Evolutionary conservation across 441 rosid species (phyloP).

Genomic region (Iberis amara): DNA sequence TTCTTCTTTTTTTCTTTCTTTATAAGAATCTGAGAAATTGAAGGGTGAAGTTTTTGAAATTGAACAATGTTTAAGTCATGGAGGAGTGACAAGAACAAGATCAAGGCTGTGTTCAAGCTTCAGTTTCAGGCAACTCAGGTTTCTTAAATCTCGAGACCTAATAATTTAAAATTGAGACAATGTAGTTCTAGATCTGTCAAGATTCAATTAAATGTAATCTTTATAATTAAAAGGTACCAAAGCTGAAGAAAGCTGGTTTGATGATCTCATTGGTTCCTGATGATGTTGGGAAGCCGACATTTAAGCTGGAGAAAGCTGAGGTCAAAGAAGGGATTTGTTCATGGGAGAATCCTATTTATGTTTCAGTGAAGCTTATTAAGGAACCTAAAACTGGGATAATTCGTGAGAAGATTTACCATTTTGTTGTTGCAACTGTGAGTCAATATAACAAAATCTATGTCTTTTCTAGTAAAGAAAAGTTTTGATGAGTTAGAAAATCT

Average conservation of each 20-base stretch:
- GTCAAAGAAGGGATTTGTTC: slow-evolving; percentile 55
- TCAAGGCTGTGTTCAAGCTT: slow-evolving; percentile 79
- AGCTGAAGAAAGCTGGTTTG: slow-evolving; percentile 54
- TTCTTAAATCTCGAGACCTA: slow-evolving; percentile 5
- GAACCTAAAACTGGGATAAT: slow-evolving; percentile 55
- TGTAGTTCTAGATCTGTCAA: slow-evolving; percentile 20
- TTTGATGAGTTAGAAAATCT: background rate
- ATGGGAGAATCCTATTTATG: slow-evolving; percentile 65
- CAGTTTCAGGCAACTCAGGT: slow-evolving; percentile 95
- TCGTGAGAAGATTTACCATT: slow-evolving; percentile 69
- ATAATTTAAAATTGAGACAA: slow-evolving; percentile 9
- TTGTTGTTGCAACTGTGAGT: slow-evolving; percentile 57
- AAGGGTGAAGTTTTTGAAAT: slow-evolving; percentile 28
- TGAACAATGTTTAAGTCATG: slow-evolving; percentile 88
- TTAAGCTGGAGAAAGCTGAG: slow-evolving; percentile 52
- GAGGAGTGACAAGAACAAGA: slow-evolving; percentile 85
- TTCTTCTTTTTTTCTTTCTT: slow-evolving; percentile 19
- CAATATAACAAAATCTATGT: slow-evolving; percentile 4
- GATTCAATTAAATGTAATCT: slow-evolving; percentile 31
- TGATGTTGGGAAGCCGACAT: slow-evolving; percentile 58
- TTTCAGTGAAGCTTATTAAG: slow-evolving; percentile 42
- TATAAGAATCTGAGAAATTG: slow-evolving; percentile 23
- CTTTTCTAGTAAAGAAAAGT: background rate
- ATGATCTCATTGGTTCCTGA: slow-evolving; percentile 65
- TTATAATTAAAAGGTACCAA: slow-evolving; percentile 43